A percentile compares a stretch with the other conserved stretches of the same genome.
Evolutionary conservation across 116 monocot genomes (phyloP).

Genomic region (Phalaenopsis hybrid): DNA sequence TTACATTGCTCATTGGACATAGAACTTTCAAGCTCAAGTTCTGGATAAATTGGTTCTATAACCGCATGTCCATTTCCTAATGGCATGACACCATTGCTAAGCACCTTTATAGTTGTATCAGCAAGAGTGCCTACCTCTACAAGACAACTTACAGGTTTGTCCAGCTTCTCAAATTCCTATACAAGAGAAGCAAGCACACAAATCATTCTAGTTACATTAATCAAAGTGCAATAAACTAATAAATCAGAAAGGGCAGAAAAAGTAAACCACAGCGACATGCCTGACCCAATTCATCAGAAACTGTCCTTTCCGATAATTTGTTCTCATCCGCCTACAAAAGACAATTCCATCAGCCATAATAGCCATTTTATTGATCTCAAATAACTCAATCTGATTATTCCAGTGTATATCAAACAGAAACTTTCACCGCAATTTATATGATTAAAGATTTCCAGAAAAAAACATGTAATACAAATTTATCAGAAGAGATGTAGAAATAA

Average conservation of each 20-base stretch:
- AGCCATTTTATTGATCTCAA: neutral
- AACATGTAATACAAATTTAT: neutral
- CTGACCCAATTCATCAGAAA: conserved; percentile 68
- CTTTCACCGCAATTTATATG: neutral
- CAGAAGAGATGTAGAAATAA: neutral
- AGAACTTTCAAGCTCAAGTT: neutral
- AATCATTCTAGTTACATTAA: neutral
- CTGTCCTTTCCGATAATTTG: conserved; percentile 60
- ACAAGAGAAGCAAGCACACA: conserved; percentile 1
- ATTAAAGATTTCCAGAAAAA: neutral
- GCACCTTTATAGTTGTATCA: conserved; percentile 16
- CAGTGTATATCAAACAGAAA: neutral
- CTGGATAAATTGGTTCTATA: neutral
- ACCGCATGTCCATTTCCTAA: conserved; percentile 19
- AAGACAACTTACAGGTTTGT: conserved; percentile 38
- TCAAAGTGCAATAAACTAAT: neutral
- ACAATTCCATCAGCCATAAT: neutral
- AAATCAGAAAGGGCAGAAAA: neutral
- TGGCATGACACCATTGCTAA: conserved; percentile 37
- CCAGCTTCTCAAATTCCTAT: conserved; percentile 47
- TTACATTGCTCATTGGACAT: conserved; percentile 2
- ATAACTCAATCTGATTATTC: neutral
- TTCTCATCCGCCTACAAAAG: conserved; percentile 43
- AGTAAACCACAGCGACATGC: conserved; percentile 16
- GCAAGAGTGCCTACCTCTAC: conserved; percentile 23